phyloP scores from a whole-genome alignment of 129 eudicot species.

The Deinandra increscens region DNA sequence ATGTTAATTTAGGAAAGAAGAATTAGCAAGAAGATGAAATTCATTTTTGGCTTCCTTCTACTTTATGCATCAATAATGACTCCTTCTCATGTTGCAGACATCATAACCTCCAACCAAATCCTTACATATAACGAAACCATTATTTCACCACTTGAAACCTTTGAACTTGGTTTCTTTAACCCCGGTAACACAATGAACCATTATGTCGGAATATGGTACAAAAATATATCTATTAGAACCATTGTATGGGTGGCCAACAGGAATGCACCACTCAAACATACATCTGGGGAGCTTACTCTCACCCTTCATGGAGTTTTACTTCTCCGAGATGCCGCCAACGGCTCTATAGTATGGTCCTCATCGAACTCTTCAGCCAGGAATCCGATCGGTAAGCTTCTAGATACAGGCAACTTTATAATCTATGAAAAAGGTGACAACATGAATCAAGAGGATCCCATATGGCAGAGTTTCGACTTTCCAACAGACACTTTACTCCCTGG shows the following conservation, averaged over 20 bases:
- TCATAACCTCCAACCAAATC: slow-evolving; percentile 20
- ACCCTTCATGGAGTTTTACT: neutral
- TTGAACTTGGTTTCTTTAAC: slow-evolving; percentile 15
- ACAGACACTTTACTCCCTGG: neutral
- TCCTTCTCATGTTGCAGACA: neutral
- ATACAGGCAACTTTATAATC: too few species aligned
- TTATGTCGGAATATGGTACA: too few species aligned
- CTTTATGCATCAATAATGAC: too few species aligned
- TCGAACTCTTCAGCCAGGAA: neutral
- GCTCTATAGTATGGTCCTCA: neutral
- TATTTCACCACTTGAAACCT: slow-evolving; percentile 16
- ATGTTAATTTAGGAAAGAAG: neutral
- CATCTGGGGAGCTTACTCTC: neutral
- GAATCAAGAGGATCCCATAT: too few species aligned
- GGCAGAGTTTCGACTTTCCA: too few species aligned
- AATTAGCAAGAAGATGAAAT: slow-evolving; percentile 26
- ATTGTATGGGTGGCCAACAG: too few species aligned
- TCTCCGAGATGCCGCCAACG: neutral
- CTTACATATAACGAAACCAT: slow-evolving; percentile 4
- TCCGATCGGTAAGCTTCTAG: too few species aligned
- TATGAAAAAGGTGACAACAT: too few species aligned
- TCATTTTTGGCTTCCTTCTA: slow-evolving; percentile 1
- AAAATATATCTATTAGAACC: too few species aligned
- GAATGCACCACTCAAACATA: too few species aligned
- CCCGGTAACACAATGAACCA: too few species aligned